Evolutionary conservation across 2,329 filamentous ascomycete genomes (phyloP), one percentile per base, ranked within the genome.

Genomic region (Zymoseptoria pseudotritici): DNA sequence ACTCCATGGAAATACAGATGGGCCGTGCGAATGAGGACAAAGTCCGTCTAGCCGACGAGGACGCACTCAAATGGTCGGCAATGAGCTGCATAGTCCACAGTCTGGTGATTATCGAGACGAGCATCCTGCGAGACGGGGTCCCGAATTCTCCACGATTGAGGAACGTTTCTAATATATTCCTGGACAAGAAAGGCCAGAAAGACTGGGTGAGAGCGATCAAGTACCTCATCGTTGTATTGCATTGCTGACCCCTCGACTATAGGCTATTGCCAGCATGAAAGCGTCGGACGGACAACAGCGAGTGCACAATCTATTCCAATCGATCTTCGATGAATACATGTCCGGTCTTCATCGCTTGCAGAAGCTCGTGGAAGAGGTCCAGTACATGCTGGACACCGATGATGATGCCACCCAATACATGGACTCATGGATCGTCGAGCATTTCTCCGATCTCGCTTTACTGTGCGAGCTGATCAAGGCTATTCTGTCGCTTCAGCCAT

Each of bases 1-100:
- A 63, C 3, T 26, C 62, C 2, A 60, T 70, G 22, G 59, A 64
- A 4, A 51, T 53, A 2, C 73, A 80, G 26, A 79, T 80, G 77
- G 65, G 73, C 10, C 70, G 73, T 5, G 70, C 80, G 3, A 67
- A 80, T 6, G 58, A 70, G 0, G 68, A 62, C 3, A 61, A 75
- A 1, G 21, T 80, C 1, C 21, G 63, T 0, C 68, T 75, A 13
- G 71, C 74, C 0, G 74, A 76, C 54, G 3, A 71, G 0, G 63
- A 70, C 1, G 66, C 82, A 6, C 73, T 77, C 31, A 22, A 70
- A 5, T 82, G 75, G 66, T 65, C 75, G 0, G 67, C 76, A 26
- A 70, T 82, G 9, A 71, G 71, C 5, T 58, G 68, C 21, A 50
- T 65, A 17, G 46, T 69, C 42, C 51, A 56, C 17, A 21, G 54